Percentiles rank a stretch among this genome's conserved stretches.
phyloP scores from a whole-genome alignment of 1,284 basidiomycete species.

The Termitomyces sp. region DNA sequence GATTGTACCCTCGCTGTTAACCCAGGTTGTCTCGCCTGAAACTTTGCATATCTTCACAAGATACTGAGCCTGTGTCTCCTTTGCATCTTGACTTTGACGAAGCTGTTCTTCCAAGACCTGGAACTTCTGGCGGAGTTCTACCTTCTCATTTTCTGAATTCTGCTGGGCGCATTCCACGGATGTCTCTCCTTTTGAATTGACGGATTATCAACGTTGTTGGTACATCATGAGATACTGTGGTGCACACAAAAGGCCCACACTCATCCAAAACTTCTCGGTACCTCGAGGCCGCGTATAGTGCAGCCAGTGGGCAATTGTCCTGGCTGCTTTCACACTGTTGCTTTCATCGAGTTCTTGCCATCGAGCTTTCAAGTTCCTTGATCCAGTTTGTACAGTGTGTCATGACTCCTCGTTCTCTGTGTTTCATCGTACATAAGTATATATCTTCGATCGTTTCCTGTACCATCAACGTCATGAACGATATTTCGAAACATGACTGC shows the following conservation, averaged over 20 bases:
- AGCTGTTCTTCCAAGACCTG: neutral
- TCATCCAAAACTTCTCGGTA: neutral
- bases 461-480: neutral
- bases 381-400: neutral
- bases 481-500: neutral
- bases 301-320: no score
- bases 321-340: neutral
- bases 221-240: no score
- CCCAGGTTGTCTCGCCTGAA: neutral
- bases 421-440: neutral
- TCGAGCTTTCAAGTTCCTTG: neutral
- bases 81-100: neutral
- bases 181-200: neutral
- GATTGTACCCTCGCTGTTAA: no score
- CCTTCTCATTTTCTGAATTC: no score
- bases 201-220: neutral
- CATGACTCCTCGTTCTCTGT: neutral
- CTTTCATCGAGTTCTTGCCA: no score
- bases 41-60: neutral
- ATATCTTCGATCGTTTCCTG: neutral
- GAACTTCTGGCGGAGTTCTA: neutral
- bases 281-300: neutral
- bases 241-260: no score
- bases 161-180: no score
- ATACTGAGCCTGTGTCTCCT: neutral